Evolutionary conservation across 305 asterid genomes (phyloP).

Genomic region (Caryopteris hybrid): DNA sequence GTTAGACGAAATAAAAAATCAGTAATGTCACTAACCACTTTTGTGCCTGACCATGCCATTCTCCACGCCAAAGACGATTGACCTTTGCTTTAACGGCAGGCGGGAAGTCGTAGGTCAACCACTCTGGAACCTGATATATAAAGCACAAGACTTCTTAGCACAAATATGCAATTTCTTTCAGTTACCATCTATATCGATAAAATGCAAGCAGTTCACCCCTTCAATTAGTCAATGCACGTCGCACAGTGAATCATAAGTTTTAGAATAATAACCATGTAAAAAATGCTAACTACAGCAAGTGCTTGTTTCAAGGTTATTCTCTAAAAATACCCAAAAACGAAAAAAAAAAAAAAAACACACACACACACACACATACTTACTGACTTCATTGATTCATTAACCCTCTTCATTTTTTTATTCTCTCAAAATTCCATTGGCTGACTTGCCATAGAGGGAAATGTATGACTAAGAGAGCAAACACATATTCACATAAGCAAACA

Average conservation of each 20-base stretch:
- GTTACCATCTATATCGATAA: no score
- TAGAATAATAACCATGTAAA: no score
- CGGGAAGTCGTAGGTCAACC: slow-evolving; percentile 95
- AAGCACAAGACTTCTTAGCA: slow-evolving; percentile 13
- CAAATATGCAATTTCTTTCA: neutral
- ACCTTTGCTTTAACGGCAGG: slow-evolving; percentile 94
- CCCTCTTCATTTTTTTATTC: neutral
- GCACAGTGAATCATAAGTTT: neutral
- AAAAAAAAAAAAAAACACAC: no score
- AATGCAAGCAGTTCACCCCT: neutral
- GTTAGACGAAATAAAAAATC: neutral
- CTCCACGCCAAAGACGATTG: slow-evolving; percentile 96
- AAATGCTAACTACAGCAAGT: neutral
- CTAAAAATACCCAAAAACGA: no score
- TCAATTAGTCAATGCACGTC: neutral
- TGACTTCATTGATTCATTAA: neutral
- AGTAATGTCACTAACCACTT: slow-evolving; percentile 62
- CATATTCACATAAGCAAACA: neutral
- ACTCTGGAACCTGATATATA: slow-evolving; percentile 66
- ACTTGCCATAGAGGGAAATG: neutral
- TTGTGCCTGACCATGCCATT: slow-evolving; percentile 99
- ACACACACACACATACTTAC: no score
- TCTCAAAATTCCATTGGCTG: neutral
- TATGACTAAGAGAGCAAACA: no score
- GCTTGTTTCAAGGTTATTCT: neutral